These are phyloP conservation scores for Boletus reticulatus DNA, from an alignment of 768 basidiomycete genomes.

Conservation along the genomic window DNA sequence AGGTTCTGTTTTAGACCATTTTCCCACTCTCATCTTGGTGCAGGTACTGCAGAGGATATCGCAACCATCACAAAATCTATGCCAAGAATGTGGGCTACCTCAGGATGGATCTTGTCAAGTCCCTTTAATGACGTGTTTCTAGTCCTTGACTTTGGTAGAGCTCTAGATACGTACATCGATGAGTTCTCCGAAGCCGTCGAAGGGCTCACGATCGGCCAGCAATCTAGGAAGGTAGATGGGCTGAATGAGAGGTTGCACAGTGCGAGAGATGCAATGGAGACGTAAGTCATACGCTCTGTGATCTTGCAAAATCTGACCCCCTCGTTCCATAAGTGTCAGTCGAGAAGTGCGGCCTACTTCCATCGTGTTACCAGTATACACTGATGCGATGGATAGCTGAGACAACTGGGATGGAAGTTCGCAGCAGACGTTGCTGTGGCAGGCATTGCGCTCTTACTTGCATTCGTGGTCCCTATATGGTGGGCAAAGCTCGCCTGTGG, in stretches of 20 bases:
- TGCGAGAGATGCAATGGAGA: constrained; percentile 14
- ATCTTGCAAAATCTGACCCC: background rate
- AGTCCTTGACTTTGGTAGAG: constrained; percentile 18
- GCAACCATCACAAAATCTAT: constrained; percentile 17
- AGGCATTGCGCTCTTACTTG: constrained; percentile 16
- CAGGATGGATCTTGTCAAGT: background rate
- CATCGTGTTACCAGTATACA: background rate
- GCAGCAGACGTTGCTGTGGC: constrained; percentile 10
- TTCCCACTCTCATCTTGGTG: background rate
- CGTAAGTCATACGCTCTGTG: constrained; percentile 1
- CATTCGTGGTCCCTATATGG: constrained; percentile 7
- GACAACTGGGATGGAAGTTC: constrained; percentile 16
- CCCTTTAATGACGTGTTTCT: background rate
- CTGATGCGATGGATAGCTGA: constrained; percentile 14
- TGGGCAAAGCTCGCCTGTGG: constrained; percentile 7
- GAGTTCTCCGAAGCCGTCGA: constrained; percentile 15
- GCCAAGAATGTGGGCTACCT: constrained; percentile 15
- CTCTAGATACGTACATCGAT: constrained; percentile 13
- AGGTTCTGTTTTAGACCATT: background rate
- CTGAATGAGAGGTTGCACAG: background rate
- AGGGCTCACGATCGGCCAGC: background rate
- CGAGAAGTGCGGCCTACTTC: constrained; percentile 7
- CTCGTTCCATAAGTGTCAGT: constrained; percentile 7
- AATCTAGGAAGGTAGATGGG: constrained; percentile 3
- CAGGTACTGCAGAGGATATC: constrained; percentile 15